Evolutionary conservation across 805 yeast genomes (phyloP).

Genomic region (Saccharomycopsis malanga): DNA sequence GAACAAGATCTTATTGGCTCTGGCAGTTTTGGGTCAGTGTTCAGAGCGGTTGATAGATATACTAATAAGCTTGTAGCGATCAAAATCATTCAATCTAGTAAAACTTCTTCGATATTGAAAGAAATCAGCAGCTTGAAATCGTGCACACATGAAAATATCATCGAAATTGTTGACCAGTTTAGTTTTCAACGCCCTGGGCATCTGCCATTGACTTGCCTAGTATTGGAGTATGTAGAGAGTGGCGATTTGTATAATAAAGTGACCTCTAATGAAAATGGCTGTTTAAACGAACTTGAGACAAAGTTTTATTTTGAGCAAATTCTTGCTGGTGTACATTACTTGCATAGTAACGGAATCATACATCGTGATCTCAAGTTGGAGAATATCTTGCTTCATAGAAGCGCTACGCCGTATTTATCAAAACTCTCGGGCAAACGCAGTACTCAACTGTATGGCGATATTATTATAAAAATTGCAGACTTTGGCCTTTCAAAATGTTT

Average conservation of each 20-base stretch:
- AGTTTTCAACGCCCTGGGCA: background rate
- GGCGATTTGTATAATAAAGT: constrained; percentile 12
- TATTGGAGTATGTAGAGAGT: constrained; percentile 14
- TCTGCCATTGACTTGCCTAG: constrained; percentile 4
- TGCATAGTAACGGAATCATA: constrained; percentile 35
- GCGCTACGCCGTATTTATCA: background rate
- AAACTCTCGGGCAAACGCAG: background rate
- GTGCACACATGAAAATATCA: constrained; percentile 16
- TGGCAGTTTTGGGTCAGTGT: constrained; percentile 15
- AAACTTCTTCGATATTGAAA: background rate
- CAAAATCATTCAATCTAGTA: constrained; percentile 3
- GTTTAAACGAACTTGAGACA: constrained; percentile 9
- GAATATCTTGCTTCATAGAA: constrained; percentile 32
- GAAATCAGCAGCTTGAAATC: constrained; percentile 10
- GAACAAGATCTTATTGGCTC: constrained; percentile 9
- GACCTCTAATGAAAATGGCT: background rate
- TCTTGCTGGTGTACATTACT: constrained; percentile 26
- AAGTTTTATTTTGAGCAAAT: constrained; percentile 13
- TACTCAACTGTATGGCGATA: constrained; percentile 34
- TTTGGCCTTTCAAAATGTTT: constrained; percentile 56
- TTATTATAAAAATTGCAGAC: constrained; percentile 72
- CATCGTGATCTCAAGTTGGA: constrained; percentile 45
- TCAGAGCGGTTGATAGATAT: background rate
- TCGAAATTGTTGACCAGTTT: constrained; percentile 8
- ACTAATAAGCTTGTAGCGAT: constrained; percentile 9